Evolutionary conservation across 2,329 filamentous ascomycete species (phyloP).

Genomic region (Clonostachys sp.): DNA sequence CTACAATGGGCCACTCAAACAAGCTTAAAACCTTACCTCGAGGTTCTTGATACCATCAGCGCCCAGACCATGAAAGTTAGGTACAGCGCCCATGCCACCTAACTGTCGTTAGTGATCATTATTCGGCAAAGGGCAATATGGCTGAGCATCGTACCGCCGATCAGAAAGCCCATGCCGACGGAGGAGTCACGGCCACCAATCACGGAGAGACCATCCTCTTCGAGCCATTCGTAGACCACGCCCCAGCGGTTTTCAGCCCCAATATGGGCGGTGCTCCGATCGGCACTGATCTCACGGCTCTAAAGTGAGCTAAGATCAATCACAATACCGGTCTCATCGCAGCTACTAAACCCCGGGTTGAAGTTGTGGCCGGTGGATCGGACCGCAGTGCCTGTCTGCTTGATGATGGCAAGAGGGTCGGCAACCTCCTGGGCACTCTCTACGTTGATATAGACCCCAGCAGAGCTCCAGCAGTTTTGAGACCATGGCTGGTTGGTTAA

Average conservation of each 20-base stretch:
- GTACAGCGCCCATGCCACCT: not conserved
- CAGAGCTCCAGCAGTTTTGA: not conserved
- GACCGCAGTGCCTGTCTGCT: not conserved
- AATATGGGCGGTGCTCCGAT: not conserved
- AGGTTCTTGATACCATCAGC: constrained; percentile 38
- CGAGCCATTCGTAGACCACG: not conserved
- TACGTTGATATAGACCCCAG: not conserved
- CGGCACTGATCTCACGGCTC: not conserved
- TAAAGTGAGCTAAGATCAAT: not conserved
- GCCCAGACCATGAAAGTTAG: constrained; percentile 5
- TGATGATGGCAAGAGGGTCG: not conserved
- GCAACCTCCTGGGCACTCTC: not conserved
- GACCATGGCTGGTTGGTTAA: not conserved
- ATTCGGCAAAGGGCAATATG: too few relatives aligned
- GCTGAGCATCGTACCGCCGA: not conserved
- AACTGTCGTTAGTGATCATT: too few relatives aligned
- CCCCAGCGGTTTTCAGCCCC: not conserved
- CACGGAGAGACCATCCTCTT: not conserved
- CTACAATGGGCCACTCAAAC: too few relatives aligned
- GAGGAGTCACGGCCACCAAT: not conserved
- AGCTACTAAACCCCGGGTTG: not conserved
- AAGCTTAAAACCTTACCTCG: constrained; percentile 10
- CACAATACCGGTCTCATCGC: not conserved
- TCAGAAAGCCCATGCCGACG: not conserved
- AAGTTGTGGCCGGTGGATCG: not conserved